Conservation (phyloP, 257 asterid species). For the Perilla frutescens region DNA sequence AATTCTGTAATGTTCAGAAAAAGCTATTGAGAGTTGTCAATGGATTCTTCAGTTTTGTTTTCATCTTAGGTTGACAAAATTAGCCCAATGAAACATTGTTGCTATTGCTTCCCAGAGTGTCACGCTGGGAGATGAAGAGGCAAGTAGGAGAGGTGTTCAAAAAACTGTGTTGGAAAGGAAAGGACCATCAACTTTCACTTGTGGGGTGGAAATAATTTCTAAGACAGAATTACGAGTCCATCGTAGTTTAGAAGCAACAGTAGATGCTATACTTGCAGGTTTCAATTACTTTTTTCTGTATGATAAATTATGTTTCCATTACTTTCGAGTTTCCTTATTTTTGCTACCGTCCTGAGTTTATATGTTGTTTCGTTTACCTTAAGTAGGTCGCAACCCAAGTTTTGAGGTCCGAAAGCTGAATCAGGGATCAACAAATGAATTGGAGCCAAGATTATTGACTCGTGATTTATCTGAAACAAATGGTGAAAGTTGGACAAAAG, state of each 20-base stretch:
- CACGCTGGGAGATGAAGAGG: constrained; percentile 98
- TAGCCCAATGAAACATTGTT: constrained; percentile 30
- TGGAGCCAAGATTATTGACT: constrained; percentile 33
- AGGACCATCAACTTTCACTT: constrained; percentile 91
- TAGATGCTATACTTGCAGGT: constrained; percentile 92
- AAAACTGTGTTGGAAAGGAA: constrained; percentile 92
- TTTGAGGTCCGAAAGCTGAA: constrained; percentile 77
- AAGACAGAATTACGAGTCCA: constrained; percentile 81
- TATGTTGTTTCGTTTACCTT: constrained; percentile 34
- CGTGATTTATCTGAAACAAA: constrained; percentile 45
- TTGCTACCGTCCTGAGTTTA: constrained; percentile 16
- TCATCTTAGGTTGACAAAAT: constrained; percentile 9
- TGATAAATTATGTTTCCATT: constrained; percentile 24
- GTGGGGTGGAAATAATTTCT: constrained; percentile 95
- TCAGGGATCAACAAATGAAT: constrained; percentile 50
- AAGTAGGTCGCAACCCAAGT: constrained; percentile 72
- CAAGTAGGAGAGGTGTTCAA: constrained; percentile 94
- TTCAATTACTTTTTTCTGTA: constrained; percentile 28
- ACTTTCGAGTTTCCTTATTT: constrained; percentile 16
- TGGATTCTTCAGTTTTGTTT: constrained; percentile 20
- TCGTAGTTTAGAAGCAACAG: constrained; percentile 83
- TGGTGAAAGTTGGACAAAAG: constrained; percentile 44
- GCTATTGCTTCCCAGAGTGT: constrained; percentile 73
- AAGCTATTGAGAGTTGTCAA: constrained; percentile 23
- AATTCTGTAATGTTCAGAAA: too few species aligned